phyloP scores from a whole-genome alignment of 768 basidiomycete species.

The Phylloporus scabripes region DNA sequence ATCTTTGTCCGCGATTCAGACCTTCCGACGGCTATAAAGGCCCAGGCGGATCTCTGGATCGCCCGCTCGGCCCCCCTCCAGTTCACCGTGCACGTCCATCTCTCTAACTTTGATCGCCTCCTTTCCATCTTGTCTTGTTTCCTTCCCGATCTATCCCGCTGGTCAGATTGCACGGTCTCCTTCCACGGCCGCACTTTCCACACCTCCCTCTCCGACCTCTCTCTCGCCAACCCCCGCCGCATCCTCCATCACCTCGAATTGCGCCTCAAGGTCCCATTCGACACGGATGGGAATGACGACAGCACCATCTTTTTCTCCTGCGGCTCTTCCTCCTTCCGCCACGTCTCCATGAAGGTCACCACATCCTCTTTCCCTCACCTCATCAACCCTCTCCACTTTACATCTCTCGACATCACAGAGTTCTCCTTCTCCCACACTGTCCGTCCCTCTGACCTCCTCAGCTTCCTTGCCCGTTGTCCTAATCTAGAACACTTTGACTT shows the following conservation, averaged over 20 bases:
- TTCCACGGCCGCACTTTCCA: constrained; percentile 30
- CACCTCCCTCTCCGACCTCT: constrained; percentile 25
- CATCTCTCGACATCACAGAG: constrained; percentile 55
- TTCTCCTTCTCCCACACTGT: constrained; percentile 34
- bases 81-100: constrained; percentile 49
- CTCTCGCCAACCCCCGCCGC: constrained; percentile 13
- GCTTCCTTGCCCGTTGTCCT: constrained; percentile 58
- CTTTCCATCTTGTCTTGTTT: constrained; percentile 63
- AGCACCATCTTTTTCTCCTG: constrained; percentile 25
- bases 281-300: constrained; percentile 16
- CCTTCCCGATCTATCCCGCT: constrained; percentile 50
- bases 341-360: constrained; percentile 45
- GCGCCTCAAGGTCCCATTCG: constrained; percentile 23
- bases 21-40: constrained; percentile 34
- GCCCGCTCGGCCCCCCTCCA: constrained; percentile 47
- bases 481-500: constrained; percentile 54
- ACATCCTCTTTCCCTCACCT: constrained; percentile 45
- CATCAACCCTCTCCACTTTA: constrained; percentile 50
- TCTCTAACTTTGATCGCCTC: constrained; percentile 44
- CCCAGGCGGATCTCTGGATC: constrained; percentile 51
- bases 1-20: constrained; percentile 45
- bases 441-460: constrained; percentile 47
- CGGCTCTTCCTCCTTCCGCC: constrained; percentile 33
- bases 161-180: constrained; percentile 47
- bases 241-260: constrained; percentile 28